Percentiles rank a stretch among this genome's conserved stretches.
Conservation (phyloP, 805 yeast species). For the Wickerhamiella kurtzmanii region DNA sequence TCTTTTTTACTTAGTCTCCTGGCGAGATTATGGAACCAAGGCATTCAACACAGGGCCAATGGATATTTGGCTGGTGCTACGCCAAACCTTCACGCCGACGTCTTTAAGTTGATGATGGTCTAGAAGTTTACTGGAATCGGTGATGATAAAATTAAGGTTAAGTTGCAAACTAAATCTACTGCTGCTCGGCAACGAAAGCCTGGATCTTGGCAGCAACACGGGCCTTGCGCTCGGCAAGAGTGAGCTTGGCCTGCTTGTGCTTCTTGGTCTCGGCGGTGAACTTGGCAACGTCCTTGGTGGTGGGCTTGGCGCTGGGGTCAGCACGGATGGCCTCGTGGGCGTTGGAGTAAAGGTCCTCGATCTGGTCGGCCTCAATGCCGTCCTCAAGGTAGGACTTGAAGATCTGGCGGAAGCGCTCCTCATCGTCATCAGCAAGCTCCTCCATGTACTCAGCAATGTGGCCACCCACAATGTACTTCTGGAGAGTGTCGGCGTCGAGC, state of each 20-base stretch:
- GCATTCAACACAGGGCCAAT: no score
- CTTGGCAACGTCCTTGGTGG: conserved; percentile 92
- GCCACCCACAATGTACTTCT: conserved; percentile 99
- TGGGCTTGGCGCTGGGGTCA: conserved; percentile 82
- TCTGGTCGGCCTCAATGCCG: conserved; percentile 90
- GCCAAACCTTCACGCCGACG: no score
- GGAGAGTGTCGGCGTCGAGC: conserved; percentile 90
- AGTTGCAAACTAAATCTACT: conserved; percentile 2
- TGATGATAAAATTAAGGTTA: no score
- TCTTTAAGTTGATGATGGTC: no score
- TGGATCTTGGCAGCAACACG: conserved; percentile 88
- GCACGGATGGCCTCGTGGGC: conserved; percentile 96
- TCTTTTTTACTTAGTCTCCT: background rate
- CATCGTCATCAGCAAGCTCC: conserved; percentile 99
- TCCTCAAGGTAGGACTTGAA: conserved; percentile 95
- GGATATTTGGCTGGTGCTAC: no score
- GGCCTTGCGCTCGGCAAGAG: conserved; percentile 83
- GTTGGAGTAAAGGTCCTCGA: conserved; percentile 88
- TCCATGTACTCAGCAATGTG: conserved; percentile 99
- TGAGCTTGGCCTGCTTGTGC: conserved; percentile 76
- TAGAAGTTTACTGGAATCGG: no score
- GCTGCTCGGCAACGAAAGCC: conserved; percentile 35
- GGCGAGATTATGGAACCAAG: no score
- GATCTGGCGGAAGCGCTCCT: conserved; percentile 93
- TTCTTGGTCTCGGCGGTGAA: conserved; percentile 95